phyloP scores from a whole-genome alignment of 1,139 yeast species.

The Taphrina confusa region DNA sequence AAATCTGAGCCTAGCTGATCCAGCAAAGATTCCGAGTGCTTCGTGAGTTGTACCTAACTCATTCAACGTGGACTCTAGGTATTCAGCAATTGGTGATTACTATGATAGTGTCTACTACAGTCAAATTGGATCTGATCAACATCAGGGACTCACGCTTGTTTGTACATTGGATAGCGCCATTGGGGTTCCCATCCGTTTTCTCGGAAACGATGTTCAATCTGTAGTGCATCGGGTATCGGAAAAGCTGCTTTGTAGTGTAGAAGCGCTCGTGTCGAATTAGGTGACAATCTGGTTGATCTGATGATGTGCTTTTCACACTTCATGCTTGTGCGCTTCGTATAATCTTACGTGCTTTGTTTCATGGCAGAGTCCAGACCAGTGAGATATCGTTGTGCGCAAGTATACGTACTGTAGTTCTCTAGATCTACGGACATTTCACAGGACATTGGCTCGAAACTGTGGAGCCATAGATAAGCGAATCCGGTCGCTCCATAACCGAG shows the following conservation, averaged over 20 bases:
- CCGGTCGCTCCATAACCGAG: neutral
- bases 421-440: too few relatives aligned
- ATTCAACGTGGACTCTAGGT: neutral
- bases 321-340: too few relatives aligned
- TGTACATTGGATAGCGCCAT: conserved; percentile 19
- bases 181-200: conserved; percentile 6
- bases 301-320: neutral
- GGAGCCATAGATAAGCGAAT: conserved; percentile 2
- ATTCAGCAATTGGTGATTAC: neutral
- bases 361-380: too few relatives aligned
- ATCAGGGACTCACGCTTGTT: conserved; percentile 1
- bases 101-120: neutral
- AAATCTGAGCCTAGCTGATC: conserved; percentile 1
- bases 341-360: too few relatives aligned
- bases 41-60: conserved; percentile 9
- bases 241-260: conserved; percentile 5
- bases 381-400: too few relatives aligned
- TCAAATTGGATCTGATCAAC: neutral
- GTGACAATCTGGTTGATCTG: conserved; percentile 1
- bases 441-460: too few relatives aligned
- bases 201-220: neutral
- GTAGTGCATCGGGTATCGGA: neutral
- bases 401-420: too few relatives aligned
- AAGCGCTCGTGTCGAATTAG: conserved; percentile 1
- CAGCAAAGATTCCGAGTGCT: conserved; percentile 3